Conservation (phyloP, 306 rosid species). For the Citrullus colocynthis region DNA sequence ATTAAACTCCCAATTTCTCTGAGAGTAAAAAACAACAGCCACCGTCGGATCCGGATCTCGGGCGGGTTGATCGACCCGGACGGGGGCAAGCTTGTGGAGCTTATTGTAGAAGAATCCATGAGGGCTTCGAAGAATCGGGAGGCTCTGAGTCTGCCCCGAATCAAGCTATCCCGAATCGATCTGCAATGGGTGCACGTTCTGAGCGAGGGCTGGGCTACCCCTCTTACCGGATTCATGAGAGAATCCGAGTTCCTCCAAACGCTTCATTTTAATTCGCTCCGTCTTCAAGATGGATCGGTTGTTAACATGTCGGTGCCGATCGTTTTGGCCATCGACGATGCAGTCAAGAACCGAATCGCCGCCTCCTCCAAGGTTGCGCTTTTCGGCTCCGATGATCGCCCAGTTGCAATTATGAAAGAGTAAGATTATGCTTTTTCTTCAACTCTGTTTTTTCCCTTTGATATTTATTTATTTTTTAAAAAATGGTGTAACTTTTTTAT, state of each 20-base stretch:
- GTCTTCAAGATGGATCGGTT: conserved; percentile 53
- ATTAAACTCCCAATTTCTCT: conserved; percentile 5
- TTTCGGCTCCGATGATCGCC: conserved; percentile 38
- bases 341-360: conserved; percentile 50
- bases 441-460: neutral
- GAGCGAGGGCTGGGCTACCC: conserved; percentile 98
- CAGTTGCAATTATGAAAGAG: conserved; percentile 81
- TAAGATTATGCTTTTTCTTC: conserved; percentile 11
- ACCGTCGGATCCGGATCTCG: conserved; percentile 34
- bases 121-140: conserved; percentile 44
- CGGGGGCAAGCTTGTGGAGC: conserved; percentile 70
- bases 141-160: conserved; percentile 48
- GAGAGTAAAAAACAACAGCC: neutral
- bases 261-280: conserved; percentile 92
- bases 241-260: conserved; percentile 99
- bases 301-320: conserved; percentile 96
- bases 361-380: conserved; percentile 62
- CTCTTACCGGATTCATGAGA: conserved; percentile 78
- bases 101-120: conserved; percentile 39
- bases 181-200: conserved; percentile 83
- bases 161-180: conserved; percentile 61
- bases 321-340: conserved; percentile 77
- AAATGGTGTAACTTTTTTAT: too few relatives aligned
- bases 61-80: conserved; percentile 80
- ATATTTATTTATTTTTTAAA: too few relatives aligned